These are phyloP conservation scores for Dalbergia oliveri DNA, from an alignment of 306 rosid species.

Conservation along the genomic window DNA sequence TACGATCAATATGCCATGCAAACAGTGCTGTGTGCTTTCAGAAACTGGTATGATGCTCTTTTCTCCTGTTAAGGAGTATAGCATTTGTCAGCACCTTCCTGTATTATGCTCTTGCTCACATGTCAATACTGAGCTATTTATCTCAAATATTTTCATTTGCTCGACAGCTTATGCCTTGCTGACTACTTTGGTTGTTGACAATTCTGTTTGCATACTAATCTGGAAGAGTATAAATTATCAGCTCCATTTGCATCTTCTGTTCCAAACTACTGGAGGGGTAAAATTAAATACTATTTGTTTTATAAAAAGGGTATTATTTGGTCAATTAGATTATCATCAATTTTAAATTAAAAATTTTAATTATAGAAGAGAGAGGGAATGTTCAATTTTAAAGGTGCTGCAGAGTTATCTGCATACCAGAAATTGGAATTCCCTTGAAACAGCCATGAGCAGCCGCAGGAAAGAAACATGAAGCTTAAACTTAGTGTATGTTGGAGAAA, in stretches of 20 bases:
- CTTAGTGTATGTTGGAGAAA: background rate
- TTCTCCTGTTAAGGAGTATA: conserved; percentile 11
- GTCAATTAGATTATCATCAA: background rate
- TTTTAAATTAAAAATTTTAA: too few relatives aligned
- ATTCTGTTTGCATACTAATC: background rate
- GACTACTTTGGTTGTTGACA: conserved; percentile 11
- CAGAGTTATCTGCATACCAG: conserved; percentile 20
- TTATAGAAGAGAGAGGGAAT: conserved; percentile 28
- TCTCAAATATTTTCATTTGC: background rate
- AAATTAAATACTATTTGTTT: background rate
- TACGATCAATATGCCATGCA: conserved; percentile 79
- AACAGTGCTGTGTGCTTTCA: conserved; percentile 79
- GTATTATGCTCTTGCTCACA: background rate
- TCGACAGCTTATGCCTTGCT: background rate
- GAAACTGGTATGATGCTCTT: conserved; percentile 67
- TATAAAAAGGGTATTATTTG: background rate
- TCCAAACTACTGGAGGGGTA: background rate
- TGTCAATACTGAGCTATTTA: conserved; percentile 3
- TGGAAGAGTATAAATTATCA: background rate
- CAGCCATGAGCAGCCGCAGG: background rate
- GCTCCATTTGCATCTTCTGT: background rate
- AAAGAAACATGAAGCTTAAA: conserved; percentile 20
- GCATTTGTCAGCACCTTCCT: conserved; percentile 3
- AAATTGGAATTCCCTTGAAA: conserved; percentile 4
- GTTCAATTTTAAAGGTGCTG: too few relatives aligned